A percentile compares a stretch with the other conserved stretches of the same genome.
Evolutionary conservation across 2,329 filamentous ascomycete genomes (phyloP).

Genomic region (Fusarium oligoseptatum): DNA sequence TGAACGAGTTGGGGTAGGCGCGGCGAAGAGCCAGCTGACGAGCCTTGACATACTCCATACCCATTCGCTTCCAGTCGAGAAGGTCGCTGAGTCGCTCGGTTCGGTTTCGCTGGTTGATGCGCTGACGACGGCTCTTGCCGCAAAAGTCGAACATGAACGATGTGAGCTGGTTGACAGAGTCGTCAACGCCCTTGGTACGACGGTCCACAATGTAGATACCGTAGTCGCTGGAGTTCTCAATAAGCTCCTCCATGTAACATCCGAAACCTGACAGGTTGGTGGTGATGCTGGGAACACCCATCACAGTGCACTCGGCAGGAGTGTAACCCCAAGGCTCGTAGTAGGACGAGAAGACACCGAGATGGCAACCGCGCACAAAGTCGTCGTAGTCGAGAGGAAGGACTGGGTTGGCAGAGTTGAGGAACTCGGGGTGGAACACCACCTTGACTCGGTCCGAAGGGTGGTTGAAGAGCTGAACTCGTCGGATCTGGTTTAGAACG

Average conservation of each 20-base stretch:
- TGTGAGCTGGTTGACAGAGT: conserved; percentile 95
- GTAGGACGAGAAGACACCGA: conserved; percentile 97
- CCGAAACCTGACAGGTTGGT: conserved; percentile 98
- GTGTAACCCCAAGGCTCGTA: conserved; percentile 99
- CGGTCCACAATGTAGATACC: conserved; percentile 99
- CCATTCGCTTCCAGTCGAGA: conserved; percentile 99
- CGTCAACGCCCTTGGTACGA: conserved; percentile 93
- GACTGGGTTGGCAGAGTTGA: conserved; percentile 95
- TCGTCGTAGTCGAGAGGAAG: conserved; percentile 97
- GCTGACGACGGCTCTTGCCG: conserved; percentile 91
- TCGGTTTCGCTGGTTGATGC: conserved; percentile 98
- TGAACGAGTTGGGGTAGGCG: conserved; percentile 91
- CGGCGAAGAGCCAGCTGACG: conserved; percentile 90
- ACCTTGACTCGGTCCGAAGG: conserved; percentile 96
- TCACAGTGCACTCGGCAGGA: conserved; percentile 96
- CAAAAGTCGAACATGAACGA: conserved; percentile 92
- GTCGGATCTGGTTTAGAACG: conserved; percentile 93
- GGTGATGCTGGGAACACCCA: conserved; percentile 98
- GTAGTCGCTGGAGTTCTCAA: conserved; percentile 97
- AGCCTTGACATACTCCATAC: conserved; percentile 98
- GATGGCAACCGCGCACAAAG: conserved; percentile 95
- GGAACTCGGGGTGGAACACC: conserved; percentile 97
- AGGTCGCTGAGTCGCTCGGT: conserved; percentile 95
- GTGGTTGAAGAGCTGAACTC: conserved; percentile 97
- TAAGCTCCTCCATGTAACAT: conserved; percentile 99